Conservation (phyloP, 1,284 basidiomycete species). For the Ustilago sp. region DNA sequence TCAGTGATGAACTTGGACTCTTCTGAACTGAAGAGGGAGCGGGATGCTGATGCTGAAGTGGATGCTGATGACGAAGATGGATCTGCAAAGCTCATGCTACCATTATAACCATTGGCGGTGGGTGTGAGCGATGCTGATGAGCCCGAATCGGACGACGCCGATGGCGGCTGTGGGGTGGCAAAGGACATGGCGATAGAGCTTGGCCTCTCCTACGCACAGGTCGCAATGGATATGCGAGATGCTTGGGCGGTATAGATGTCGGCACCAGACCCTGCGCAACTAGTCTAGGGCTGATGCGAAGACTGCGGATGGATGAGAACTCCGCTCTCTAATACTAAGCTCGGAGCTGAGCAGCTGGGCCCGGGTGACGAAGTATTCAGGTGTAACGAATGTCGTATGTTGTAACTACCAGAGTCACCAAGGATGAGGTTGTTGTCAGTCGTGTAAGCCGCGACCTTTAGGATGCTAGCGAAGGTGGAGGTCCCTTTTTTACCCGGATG, state of each 20-base stretch:
- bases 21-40: slow-evolving; percentile 56
- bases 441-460: background rate
- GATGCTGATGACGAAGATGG: slow-evolving; percentile 17
- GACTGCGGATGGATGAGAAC: background rate
- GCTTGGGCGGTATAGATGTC: background rate
- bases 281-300: background rate
- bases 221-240: no score
- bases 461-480: background rate
- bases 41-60: slow-evolving; percentile 18
- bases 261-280: background rate
- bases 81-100: slow-evolving; percentile 26
- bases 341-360: no score
- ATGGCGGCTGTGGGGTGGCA: slow-evolving; percentile 33
- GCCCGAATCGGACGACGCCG: slow-evolving; percentile 47
- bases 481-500: background rate
- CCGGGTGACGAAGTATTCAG: no score
- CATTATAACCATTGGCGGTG: slow-evolving; percentile 33
- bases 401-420: background rate
- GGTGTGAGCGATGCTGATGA: slow-evolving; percentile 46
- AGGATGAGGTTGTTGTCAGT: background rate
- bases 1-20: slow-evolving; percentile 62
- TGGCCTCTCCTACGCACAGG: background rate
- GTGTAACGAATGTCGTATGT: no score
- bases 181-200: slow-evolving; percentile 29
- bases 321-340: no score